A percentile compares a stretch with the other conserved stretches of the same genome.
Conservation (phyloP, 2,329 filamentous ascomycete species). For the Botrytis byssoidea region DNA sequence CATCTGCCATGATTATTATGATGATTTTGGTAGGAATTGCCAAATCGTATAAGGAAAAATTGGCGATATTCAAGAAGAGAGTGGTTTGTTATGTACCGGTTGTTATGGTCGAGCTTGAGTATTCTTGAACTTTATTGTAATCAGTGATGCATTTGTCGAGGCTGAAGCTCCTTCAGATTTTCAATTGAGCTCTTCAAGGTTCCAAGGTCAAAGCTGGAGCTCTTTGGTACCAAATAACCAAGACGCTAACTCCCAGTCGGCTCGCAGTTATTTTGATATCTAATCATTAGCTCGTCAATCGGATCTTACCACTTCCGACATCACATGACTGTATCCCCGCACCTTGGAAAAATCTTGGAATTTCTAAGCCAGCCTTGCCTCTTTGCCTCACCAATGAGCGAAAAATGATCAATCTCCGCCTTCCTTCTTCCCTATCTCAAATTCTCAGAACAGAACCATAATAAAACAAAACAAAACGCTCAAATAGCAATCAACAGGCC, state of each 20-base stretch:
- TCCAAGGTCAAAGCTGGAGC: neutral
- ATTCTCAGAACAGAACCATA: neutral
- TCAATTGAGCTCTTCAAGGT: neutral
- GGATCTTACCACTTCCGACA: neutral
- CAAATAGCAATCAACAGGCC: neutral
- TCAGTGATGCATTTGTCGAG: neutral
- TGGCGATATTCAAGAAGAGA: neutral
- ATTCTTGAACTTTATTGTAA: neutral
- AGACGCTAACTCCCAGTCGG: neutral
- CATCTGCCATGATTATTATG: conserved; percentile 64
- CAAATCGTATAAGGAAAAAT: neutral
- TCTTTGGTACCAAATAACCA: neutral
- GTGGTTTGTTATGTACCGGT: neutral
- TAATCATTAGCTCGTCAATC: neutral
- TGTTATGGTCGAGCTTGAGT: neutral
- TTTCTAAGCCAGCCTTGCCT: neutral
- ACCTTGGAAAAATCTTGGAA: conserved; percentile 11
- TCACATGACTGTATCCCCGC: conserved; percentile 10
- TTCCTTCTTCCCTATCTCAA: conserved; percentile 1
- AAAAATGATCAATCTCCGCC: conserved; percentile 12
- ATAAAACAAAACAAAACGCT: neutral
- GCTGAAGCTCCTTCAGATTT: conserved; percentile 3
- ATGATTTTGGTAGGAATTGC: neutral
- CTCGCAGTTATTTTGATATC: neutral
- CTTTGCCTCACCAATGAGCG: neutral